A percentile compares a stretch with the other conserved stretches of the same genome.
Conservation (phyloP, 2,329 filamentous ascomycete genomes). For the Phoma sp. region DNA sequence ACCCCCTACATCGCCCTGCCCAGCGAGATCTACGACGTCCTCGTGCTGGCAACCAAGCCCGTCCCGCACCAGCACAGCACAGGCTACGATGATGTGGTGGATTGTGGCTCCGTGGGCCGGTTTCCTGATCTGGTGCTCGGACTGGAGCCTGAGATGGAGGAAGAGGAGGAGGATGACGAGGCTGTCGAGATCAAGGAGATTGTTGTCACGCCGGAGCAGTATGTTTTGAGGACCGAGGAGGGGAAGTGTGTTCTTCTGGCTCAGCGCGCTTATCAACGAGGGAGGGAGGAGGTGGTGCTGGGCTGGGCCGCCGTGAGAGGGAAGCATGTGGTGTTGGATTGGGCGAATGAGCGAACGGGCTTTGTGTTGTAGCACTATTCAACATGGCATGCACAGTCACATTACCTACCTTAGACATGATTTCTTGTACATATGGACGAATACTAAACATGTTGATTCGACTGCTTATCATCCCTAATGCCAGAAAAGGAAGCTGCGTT, state of each 20-base stretch:
- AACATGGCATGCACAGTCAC: neutral
- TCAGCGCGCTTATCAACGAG: conserved; percentile 2
- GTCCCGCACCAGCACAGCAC: neutral
- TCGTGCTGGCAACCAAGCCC: conserved; percentile 21
- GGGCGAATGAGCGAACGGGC: conserved; percentile 15
- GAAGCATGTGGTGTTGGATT: conserved; percentile 22
- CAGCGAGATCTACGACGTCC: conserved; percentile 20
- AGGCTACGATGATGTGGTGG: conserved; percentile 15
- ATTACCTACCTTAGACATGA: neutral
- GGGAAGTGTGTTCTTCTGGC: conserved; percentile 23
- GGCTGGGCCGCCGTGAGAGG: conserved; percentile 30
- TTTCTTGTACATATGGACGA: neutral
- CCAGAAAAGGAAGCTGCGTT: too few species aligned
- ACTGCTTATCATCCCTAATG: too few species aligned
- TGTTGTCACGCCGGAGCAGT: conserved; percentile 24
- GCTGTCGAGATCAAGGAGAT: conserved; percentile 13
- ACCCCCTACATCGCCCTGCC: conserved; percentile 23
- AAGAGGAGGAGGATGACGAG: neutral
- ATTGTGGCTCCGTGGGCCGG: conserved; percentile 13
- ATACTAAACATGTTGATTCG: too few species aligned
- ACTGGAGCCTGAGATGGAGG: conserved; percentile 12
- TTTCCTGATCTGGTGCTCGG: conserved; percentile 29
- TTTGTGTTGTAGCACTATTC: conserved; percentile 6
- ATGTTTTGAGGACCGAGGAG: conserved; percentile 17
- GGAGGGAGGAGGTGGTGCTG: conserved; percentile 13